Base-by-base conservation (phyloP, 768 basidiomycete genomes). In the Hygrophorus pudorinus region DNA sequence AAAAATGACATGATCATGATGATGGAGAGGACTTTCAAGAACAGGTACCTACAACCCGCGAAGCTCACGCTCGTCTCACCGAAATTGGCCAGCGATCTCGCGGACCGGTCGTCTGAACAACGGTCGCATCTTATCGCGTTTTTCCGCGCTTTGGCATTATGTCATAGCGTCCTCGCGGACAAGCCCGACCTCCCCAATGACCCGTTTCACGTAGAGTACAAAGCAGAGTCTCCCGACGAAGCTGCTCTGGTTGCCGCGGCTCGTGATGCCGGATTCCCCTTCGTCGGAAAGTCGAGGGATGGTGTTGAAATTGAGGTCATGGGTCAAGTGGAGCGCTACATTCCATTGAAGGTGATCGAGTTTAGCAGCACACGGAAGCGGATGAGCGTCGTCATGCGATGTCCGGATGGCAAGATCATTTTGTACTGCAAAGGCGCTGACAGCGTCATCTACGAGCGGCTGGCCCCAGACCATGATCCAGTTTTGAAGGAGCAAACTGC, bases 391-490 rank as follows among this genome's bases (percentile, higher is more conserved):
- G 65, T 97, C 47, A 79, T 90, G 35, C 85, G 94, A 20, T 75
- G 75, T 41, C 88, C 94, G 0, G 85, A 90, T 45, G 89, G 90
- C 13, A 69, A 72, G 53, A 66, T 96, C 48, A 67, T 92, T 20
- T 64, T 97, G 47, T 94, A 92, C 58, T 86, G 83, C 75, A 98
- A 97, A 63, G 94, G 94, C n/a, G 94, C 94, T 11, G 94, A 98
- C 62, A 85, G 80, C 52, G 91, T 98, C 55, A 85, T 98, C 53
- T 94, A 93, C 56, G 80, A 81, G 52, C 79, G 93, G 9, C 72
- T 98, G 2, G 73, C 76, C n/a, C 63, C 68, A 38, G 76, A 85
- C 51, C 87, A 88, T 56, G 87, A 94, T 55, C 67, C 70, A 1
- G 66, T 50, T 33, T 55, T 96, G 51, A 88, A 88, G 67, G 80